Evolutionary conservation across 106 monocot genomes (phyloP).

Genomic region (Dioscorea dumetorum): DNA sequence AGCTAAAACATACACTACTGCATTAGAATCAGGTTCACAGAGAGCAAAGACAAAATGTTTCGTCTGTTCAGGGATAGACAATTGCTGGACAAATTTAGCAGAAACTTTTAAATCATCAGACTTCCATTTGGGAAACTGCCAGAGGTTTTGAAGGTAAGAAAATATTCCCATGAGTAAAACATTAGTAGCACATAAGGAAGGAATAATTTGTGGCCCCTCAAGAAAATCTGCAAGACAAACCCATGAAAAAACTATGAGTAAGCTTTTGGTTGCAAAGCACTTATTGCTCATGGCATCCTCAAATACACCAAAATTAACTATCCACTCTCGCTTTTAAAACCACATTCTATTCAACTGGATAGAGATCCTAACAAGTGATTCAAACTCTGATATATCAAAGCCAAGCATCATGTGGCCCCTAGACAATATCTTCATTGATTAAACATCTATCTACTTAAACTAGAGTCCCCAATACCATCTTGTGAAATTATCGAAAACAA

Average conservation of each 20-base stretch:
- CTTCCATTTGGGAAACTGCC: constrained; percentile 68
- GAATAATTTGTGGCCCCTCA: background rate
- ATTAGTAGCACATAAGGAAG: background rate
- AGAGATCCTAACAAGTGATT: no score
- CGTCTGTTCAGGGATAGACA: constrained; percentile 64
- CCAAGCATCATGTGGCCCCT: no score
- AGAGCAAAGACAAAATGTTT: constrained; percentile 76
- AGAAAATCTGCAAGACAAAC: constrained; percentile 1
- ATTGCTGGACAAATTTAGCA: constrained; percentile 30
- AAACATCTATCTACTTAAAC: no score
- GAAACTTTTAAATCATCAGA: constrained; percentile 67
- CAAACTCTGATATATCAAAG: no score
- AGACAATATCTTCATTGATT: no score
- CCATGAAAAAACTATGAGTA: background rate
- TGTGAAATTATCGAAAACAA: no score
- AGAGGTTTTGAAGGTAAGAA: constrained; percentile 25
- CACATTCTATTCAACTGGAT: no score
- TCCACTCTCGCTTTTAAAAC: no score
- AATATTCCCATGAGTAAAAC: constrained; percentile 31
- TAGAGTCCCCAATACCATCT: no score
- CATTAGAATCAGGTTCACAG: constrained; percentile 29
- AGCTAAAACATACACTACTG: constrained; percentile 56
- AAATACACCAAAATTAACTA: no score
- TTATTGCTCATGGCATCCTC: no score
- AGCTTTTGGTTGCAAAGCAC: no score